Evolutionary conservation across 805 yeast species (phyloP).

Genomic region (Maudiozyma barnettii): DNA sequence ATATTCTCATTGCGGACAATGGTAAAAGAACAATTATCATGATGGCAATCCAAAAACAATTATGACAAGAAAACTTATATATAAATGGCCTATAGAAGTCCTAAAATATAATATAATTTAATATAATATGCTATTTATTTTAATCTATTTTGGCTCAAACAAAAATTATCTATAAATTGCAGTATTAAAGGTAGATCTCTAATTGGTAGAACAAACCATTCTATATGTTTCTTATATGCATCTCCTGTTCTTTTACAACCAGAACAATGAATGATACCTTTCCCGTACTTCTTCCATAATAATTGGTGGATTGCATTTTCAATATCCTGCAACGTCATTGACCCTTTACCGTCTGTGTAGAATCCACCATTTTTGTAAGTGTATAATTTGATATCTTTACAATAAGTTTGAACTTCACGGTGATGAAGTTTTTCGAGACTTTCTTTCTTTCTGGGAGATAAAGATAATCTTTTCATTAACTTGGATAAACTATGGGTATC

Average conservation of each 20-base stretch:
- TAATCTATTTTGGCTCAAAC: constrained; percentile 5
- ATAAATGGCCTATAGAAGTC: too few species aligned
- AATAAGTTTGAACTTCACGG: neutral
- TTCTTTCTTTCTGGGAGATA: constrained; percentile 1
- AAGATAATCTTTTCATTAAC: constrained; percentile 9
- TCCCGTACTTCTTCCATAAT: constrained; percentile 25
- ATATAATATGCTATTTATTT: neutral
- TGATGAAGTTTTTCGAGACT: neutral
- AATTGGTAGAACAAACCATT: constrained; percentile 24
- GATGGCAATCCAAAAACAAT: too few species aligned
- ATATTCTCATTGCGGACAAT: neutral
- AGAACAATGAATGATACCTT: constrained; percentile 22
- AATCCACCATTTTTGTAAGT: constrained; percentile 22
- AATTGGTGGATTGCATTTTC: constrained; percentile 19
- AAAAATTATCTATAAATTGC: constrained; percentile 13
- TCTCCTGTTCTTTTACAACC: constrained; percentile 17
- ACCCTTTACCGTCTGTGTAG: constrained; percentile 12
- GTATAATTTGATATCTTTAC: neutral
- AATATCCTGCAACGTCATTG: constrained; percentile 9
- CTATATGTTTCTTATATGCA: constrained; percentile 18
- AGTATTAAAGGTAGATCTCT: constrained; percentile 14
- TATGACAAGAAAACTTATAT: too few species aligned
- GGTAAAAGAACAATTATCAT: neutral
- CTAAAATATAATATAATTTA: too few species aligned
- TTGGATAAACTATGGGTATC: constrained; percentile 2